Base-by-base conservation (phyloP, 2,329 filamentous ascomycete species). In the Monilinia polystroma region DNA sequence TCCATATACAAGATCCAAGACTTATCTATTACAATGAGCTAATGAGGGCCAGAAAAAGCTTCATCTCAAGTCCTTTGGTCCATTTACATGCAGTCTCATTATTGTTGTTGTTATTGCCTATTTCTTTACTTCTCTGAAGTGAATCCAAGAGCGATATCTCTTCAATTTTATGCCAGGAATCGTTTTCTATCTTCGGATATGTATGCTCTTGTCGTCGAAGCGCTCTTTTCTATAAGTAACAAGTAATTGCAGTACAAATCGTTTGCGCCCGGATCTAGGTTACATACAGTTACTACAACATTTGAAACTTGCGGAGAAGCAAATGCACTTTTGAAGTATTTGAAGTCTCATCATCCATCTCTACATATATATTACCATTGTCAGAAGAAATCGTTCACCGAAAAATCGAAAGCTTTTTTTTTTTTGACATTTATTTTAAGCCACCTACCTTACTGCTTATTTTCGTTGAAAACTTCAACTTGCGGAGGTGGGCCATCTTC, bases 261-360 rank as follows among this genome's bases (percentile, higher is more conserved):
- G 43, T 45, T n/a, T 35, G 47, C 41, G 32, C 38, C 23, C 38
- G 23, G 23, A 55, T 63, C 47, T 29, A n/a, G n/a, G n/a, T 63
- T 63, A 45, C 60, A 23, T 35, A 43, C 18, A 56, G 6, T 23
- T n/a, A 41, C 41, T 45, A 49, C 38, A 8, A n/a, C 29, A 58
- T 64, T 58, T 58, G 63, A 64, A 64, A 64, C 53, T 57, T 49
- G 53, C 29, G 29, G 51, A 43, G 63, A 58, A 58, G 53, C 43
- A 54, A 47, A n/a, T 56, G 38, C 38, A 23, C 47, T 35, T 23
- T 45, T 47, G n/a, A n/a, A 23, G 35, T 16, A n/a, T 8, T 35
- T 35, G 32, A 35, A 35, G 32, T 35, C 32, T 35, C 32, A 35
- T 35, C 14, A n/a, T 43, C 14, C 4, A 23, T 35, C 11, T 64